Evolutionary conservation across 2,329 filamentous ascomycete species (phyloP).

Genomic region (Davidsoniella eucalypti): DNA sequence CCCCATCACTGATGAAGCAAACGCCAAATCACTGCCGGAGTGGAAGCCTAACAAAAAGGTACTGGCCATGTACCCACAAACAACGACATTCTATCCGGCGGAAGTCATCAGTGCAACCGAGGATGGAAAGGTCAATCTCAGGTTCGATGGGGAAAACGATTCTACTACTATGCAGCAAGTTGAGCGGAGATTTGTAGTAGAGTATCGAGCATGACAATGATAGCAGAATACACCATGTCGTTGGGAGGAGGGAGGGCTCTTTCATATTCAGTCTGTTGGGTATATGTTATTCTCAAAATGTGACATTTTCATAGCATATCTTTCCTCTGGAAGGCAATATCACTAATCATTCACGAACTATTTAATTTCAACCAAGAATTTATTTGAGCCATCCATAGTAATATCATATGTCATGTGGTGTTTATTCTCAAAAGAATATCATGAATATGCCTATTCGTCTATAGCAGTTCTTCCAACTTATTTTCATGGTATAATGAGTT

Average conservation of each 20-base stretch:
- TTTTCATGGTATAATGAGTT: too few species aligned
- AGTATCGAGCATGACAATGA: slow-evolving; percentile 34
- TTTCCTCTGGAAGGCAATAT: background rate
- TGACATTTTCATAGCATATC: too few species aligned
- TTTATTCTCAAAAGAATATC: too few species aligned
- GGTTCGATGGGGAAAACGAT: slow-evolving; percentile 68
- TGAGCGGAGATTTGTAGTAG: slow-evolving; percentile 59
- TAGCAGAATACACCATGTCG: background rate
- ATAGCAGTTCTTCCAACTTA: too few species aligned
- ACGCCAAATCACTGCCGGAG: slow-evolving; percentile 34
- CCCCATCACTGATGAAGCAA: slow-evolving; percentile 45
- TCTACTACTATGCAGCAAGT: slow-evolving; percentile 59
- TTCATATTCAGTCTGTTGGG: too few species aligned
- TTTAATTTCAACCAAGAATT: too few species aligned
- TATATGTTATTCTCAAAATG: too few species aligned
- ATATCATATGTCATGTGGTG: too few species aligned
- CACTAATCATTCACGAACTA: too few species aligned
- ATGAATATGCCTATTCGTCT: too few species aligned
- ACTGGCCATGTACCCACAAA: slow-evolving; percentile 65
- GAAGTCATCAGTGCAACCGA: slow-evolving; percentile 50
- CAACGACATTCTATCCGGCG: slow-evolving; percentile 72
- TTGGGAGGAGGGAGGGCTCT: slow-evolving; percentile 2
- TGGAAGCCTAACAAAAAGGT: slow-evolving; percentile 55
- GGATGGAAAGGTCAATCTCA: slow-evolving; percentile 41
- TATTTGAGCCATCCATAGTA: too few species aligned